These are phyloP conservation scores for Drechslera avenae DNA, from an alignment of 2,329 filamentous ascomycete genomes.

Conservation along the genomic window DNA sequence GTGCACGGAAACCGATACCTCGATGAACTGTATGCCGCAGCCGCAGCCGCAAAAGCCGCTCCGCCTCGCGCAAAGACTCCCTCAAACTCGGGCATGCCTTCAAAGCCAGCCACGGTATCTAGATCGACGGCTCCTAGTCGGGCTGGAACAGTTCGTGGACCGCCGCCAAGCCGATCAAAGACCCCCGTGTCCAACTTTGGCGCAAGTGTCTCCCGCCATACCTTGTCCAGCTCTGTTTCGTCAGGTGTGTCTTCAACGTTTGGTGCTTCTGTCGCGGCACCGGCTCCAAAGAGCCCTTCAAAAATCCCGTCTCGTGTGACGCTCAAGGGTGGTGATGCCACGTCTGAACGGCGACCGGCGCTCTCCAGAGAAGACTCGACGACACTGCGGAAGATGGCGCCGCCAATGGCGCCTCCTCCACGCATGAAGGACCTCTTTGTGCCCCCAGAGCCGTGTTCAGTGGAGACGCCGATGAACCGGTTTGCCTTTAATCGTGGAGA, in stretches of 20 bases:
- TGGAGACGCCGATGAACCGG: slow-evolving; percentile 52
- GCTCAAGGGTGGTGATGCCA: slow-evolving; percentile 53
- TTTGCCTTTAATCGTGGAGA: slow-evolving; percentile 50
- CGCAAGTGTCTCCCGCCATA: slow-evolving; percentile 44
- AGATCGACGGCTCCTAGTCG: slow-evolving; percentile 42
- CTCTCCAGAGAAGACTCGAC: slow-evolving; percentile 37
- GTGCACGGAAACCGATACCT: slow-evolving; percentile 92
- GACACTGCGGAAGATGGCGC: slow-evolving; percentile 49
- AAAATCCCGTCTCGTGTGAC: slow-evolving; percentile 73
- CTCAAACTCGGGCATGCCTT: slow-evolving; percentile 52
- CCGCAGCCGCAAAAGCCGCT: slow-evolving; percentile 62
- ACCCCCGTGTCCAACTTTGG: slow-evolving; percentile 48
- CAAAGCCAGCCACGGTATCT: slow-evolving; percentile 34
- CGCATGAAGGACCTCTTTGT: slow-evolving; percentile 86
- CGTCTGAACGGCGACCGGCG: slow-evolving; percentile 63
- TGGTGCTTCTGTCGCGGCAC: slow-evolving; percentile 41
- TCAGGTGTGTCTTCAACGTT: slow-evolving; percentile 30
- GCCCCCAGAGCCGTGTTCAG: slow-evolving; percentile 51
- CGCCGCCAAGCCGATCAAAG: slow-evolving; percentile 51
- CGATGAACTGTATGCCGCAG: slow-evolving; percentile 74
- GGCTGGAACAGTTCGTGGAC: slow-evolving; percentile 50
- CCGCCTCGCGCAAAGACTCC: slow-evolving; percentile 78
- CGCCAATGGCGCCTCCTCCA: slow-evolving; percentile 68
- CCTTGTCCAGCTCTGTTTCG: slow-evolving; percentile 44
- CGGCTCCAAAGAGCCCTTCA: slow-evolving; percentile 61